Percentiles rank a stretch among this genome's conserved stretches.
Conservation (phyloP, 805 yeast species). For the Wickerhamiella hasegawae region DNA sequence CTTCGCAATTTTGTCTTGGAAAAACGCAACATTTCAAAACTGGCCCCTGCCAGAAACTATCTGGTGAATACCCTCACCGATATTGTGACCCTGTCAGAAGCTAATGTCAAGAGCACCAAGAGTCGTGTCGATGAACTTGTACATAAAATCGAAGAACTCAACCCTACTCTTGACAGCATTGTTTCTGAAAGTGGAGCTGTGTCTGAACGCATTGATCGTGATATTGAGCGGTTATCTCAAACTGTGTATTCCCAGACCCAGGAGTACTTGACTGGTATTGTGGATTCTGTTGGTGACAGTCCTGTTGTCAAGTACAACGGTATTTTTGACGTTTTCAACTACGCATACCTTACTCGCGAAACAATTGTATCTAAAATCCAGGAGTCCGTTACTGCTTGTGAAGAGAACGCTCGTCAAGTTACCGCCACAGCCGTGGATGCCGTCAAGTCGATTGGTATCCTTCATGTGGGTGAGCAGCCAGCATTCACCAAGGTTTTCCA, state of each 20-base stretch:
- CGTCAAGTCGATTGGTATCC: conserved; percentile 46
- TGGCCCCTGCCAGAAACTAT: conserved; percentile 87
- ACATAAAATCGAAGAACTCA: conserved; percentile 37
- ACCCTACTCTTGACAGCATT: conserved; percentile 47
- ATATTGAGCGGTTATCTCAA: conserved; percentile 45
- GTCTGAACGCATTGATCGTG: conserved; percentile 40
- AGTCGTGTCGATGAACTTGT: conserved; percentile 33
- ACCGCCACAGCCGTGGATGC: conserved; percentile 47
- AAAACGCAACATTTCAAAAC: conserved; percentile 74
- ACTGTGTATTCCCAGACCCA: conserved; percentile 48
- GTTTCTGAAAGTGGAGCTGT: conserved; percentile 36
- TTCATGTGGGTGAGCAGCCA: conserved; percentile 45
- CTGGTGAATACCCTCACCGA: conserved; percentile 55
- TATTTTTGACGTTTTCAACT: conserved; percentile 45
- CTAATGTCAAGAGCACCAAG: conserved; percentile 42
- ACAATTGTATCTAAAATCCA: conserved; percentile 52
- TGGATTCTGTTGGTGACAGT: conserved; percentile 34
- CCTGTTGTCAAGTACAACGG: conserved; percentile 48
- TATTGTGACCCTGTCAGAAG: conserved; percentile 37
- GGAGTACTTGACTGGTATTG: conserved; percentile 32
- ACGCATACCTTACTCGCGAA: conserved; percentile 52
- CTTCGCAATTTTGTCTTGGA: conserved; percentile 75
- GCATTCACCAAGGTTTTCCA: conserved; percentile 31
- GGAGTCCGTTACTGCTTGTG: conserved; percentile 47
- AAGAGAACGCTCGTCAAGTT: conserved; percentile 44